Evolutionary conservation across 1,284 basidiomycete species (phyloP).

Genomic region (Cryptococcus hybrid): DNA sequence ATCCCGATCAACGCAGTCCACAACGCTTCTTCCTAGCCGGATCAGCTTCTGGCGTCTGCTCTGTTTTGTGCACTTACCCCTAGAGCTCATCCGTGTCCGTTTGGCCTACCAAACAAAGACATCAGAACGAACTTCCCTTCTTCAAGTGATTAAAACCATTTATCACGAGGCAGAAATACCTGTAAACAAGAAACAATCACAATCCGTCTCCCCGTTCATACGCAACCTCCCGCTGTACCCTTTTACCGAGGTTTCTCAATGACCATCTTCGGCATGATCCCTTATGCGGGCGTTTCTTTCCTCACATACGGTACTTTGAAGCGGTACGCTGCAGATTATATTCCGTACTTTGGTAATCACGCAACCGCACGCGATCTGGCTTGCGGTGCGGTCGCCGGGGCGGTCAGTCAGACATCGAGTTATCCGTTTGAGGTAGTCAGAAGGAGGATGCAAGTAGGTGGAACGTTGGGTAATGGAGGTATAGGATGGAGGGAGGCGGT

Average conservation of each 20-base stretch:
- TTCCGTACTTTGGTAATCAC: slow-evolving; percentile 47
- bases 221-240: slow-evolving; percentile 44
- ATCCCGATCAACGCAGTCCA: slow-evolving; percentile 73
- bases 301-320: slow-evolving; percentile 85
- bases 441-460: slow-evolving; percentile 94
- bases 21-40: slow-evolving; percentile 83
- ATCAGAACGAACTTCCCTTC: slow-evolving; percentile 60
- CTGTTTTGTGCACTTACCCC: slow-evolving; percentile 88
- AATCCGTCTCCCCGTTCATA: slow-evolving; percentile 45
- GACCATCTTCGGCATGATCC: slow-evolving; percentile 88
- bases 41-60: slow-evolving; percentile 79
- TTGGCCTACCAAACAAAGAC: slow-evolving; percentile 82
- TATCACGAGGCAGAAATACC: slow-evolving; percentile 61
- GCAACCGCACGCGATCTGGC: slow-evolving; percentile 58
- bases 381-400: slow-evolving; percentile 89
- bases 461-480: slow-evolving; percentile 58
- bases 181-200: slow-evolving; percentile 14
- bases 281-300: slow-evolving; percentile 96
- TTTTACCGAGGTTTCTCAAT: slow-evolving; percentile 95
- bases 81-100: slow-evolving; percentile 92
- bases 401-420: slow-evolving; percentile 82
- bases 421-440: slow-evolving; percentile 97
- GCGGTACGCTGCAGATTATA: slow-evolving; percentile 55
- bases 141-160: slow-evolving; percentile 62
- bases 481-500: slow-evolving; percentile 77